Evolutionary conservation across 2,329 filamentous ascomycete species (phyloP), one percentile per base, ranked within the genome.

Genomic region (Exophiala lecanii-corni): DNA sequence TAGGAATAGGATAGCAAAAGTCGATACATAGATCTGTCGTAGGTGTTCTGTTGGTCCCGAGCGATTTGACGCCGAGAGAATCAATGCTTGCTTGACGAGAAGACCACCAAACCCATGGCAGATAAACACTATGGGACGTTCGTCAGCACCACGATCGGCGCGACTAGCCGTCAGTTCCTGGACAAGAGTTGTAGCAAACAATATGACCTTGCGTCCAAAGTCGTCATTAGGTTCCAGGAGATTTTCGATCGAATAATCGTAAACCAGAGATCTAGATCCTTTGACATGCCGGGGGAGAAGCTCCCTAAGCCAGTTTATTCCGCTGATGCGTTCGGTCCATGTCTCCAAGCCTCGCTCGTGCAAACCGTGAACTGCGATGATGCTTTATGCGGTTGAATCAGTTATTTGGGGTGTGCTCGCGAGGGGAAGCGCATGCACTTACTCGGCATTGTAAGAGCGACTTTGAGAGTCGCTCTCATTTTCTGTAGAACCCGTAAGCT

Each of bases 241-340:
- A n/a, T 28, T 28, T n/a, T 28, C n/a, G 25, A 28, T 28, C 25
- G 25, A 28, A 28, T 34, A 34, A 9, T 34, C 31, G 16, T 34
- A 34, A n/a, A n/a, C 9, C 9, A 28, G 25, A 9, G n/a, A 9
- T 28, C 25, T 28, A 9, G n/a, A 9, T 9, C n/a, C 25, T n/a
- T 28, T 28, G 9, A 28, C 9, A 28, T 9, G 25, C 9, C 9
- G 25, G n/a, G 25, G 25, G n/a, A 28, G 25, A 9, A 28, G n/a
- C 25, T 9, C n/a, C 25, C 25, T 9, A 9, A 28, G n/a, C 25
- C 25, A 28, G 9, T 28, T n/a, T 9, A 28, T n/a, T n/a, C 25
- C 25, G 9, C 25, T 9, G 9, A 9, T n/a, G 9, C 25, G 9
- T 28, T 28, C 25, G 9, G 9, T 28, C 25, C 25, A 28, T 9